These are phyloP conservation scores for Colletotrichum truncatum DNA, from an alignment of 2,329 filamentous ascomycete species.

Conservation along the genomic window DNA sequence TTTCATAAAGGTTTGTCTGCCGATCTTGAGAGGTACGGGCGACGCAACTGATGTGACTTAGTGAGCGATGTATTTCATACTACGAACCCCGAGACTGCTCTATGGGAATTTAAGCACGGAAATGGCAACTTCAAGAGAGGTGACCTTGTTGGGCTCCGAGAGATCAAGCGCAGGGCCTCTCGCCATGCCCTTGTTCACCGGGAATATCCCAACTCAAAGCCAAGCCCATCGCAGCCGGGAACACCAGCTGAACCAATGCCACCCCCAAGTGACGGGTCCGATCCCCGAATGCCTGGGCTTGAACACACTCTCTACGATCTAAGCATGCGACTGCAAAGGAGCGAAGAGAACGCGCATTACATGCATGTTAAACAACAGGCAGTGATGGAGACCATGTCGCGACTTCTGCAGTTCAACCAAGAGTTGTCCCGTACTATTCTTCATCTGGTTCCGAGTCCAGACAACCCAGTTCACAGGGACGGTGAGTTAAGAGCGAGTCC, in stretches of 20 bases:
- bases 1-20: constrained; percentile 88
- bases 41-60: constrained; percentile 47
- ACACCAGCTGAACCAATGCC: constrained; percentile 85
- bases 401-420: constrained; percentile 79
- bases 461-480: constrained; percentile 83
- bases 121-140: constrained; percentile 97
- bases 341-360: constrained; percentile 83
- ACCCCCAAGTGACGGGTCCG: constrained; percentile 72
- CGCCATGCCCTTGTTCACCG: constrained; percentile 92
- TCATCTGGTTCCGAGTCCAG: constrained; percentile 76
- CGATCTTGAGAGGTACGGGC: not conserved
- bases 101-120: constrained; percentile 99
- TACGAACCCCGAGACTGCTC: constrained; percentile 87
- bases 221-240: constrained; percentile 79
- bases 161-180: constrained; percentile 95
- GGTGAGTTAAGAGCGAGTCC: constrained; percentile 61
- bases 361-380: constrained; percentile 84
- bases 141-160: constrained; percentile 87
- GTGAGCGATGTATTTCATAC: constrained; percentile 99
- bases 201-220: constrained; percentile 85
- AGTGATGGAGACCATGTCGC: constrained; percentile 81
- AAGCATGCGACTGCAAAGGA: constrained; percentile 77
- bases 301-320: constrained; percentile 88
- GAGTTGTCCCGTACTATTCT: constrained; percentile 82
- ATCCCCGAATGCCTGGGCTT: constrained; percentile 77